These are phyloP conservation scores for Boletus semigastroideus DNA, from an alignment of 1,284 basidiomycete genomes.

Conservation along the genomic window DNA sequence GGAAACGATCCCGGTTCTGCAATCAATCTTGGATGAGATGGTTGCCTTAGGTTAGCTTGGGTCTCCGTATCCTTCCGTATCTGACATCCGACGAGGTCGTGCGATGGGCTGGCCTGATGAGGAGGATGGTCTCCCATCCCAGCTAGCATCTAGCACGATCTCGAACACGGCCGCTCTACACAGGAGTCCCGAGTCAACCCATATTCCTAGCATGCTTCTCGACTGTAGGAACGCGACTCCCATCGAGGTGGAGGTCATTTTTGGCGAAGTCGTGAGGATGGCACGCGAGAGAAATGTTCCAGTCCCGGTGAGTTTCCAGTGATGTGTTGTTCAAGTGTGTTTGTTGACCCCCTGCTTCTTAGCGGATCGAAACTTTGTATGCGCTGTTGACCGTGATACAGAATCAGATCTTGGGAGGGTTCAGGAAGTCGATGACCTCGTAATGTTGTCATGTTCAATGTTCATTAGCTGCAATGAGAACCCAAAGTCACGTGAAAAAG, in stretches of 20 bases:
- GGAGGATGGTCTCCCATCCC: slow-evolving; percentile 43
- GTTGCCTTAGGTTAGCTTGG: slow-evolving; percentile 39
- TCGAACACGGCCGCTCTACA: slow-evolving; percentile 41
- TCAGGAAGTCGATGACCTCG: slow-evolving; percentile 8
- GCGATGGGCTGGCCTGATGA: slow-evolving; percentile 51
- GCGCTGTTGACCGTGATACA: slow-evolving; percentile 50
- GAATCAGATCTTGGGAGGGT: slow-evolving; percentile 44
- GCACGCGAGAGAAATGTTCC: slow-evolving; percentile 46
- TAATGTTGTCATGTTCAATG: neutral
- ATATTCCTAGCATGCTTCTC: slow-evolving; percentile 62
- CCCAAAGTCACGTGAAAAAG: slow-evolving; percentile 6
- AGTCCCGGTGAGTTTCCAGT: slow-evolving; percentile 47
- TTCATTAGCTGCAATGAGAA: neutral
- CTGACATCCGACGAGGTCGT: slow-evolving; percentile 35
- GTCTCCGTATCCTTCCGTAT: neutral
- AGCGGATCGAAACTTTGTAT: slow-evolving; percentile 55
- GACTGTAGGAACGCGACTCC: slow-evolving; percentile 54
- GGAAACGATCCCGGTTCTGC: slow-evolving; percentile 49
- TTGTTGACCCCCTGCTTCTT: slow-evolving; percentile 3
- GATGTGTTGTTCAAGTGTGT: neutral
- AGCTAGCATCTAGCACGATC: slow-evolving; percentile 41
- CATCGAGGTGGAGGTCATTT: slow-evolving; percentile 65
- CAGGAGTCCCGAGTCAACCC: slow-evolving; percentile 41
- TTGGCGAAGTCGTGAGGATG: slow-evolving; percentile 59
- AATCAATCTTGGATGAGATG: slow-evolving; percentile 48